Conservation (phyloP, 176 grass and related monocot genomes). For the Ananas comosus region DNA sequence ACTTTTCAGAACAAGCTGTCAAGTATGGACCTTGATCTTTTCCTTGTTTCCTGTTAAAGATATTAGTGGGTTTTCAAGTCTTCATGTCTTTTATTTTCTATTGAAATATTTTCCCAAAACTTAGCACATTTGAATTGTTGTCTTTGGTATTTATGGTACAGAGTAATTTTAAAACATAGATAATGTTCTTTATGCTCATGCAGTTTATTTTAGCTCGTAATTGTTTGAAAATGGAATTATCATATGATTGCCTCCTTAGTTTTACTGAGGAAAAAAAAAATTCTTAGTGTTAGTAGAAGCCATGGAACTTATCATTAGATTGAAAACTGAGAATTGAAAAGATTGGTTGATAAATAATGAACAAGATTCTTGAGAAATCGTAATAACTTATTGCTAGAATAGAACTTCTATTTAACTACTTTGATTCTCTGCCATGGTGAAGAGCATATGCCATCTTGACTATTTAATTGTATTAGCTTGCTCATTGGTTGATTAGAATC, state of each 20-base stretch:
- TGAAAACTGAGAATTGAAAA: not conserved
- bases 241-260: not conserved
- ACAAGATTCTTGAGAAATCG: too few relatives aligned
- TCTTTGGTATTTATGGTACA: not conserved
- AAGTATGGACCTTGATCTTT: not conserved
- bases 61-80: not conserved
- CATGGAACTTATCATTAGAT: not conserved
- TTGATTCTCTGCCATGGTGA: too few relatives aligned
- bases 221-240: not conserved
- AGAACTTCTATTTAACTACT: too few relatives aligned
- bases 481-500: too few relatives aligned
- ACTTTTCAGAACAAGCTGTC: constrained; percentile 1
- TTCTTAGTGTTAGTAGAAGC: not conserved
- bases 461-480: too few relatives aligned
- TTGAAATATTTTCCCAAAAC: too few relatives aligned
- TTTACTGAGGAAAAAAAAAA: not conserved
- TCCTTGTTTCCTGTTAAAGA: not conserved
- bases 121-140: not conserved
- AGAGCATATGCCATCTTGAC: too few relatives aligned
- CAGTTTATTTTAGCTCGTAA: not conserved
- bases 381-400: too few relatives aligned
- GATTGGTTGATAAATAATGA: not conserved
- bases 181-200: not conserved
- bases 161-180: not conserved
- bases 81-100: not conserved